phyloP scores from a whole-genome alignment of 1,284 basidiomycete species.

The Ceratobasidium sp. region DNA sequence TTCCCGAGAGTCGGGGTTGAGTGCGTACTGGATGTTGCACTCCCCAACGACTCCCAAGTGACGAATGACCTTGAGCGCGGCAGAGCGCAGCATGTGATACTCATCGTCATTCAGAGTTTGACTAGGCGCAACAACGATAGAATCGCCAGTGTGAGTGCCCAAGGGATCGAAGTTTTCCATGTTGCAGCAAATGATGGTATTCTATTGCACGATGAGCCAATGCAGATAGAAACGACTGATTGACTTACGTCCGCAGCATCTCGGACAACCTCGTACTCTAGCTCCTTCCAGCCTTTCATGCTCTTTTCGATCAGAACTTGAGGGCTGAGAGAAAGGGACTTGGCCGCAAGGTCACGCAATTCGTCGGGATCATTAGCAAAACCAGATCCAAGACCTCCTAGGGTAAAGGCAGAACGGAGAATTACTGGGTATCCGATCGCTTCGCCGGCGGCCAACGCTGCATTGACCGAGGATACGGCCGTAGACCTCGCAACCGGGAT shows the following conservation, averaged over 20 bases:
- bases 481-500: conserved; percentile 97
- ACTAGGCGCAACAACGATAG: conserved; percentile 98
- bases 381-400: conserved; percentile 97
- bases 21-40: conserved; percentile 98
- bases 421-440: conserved; percentile 98
- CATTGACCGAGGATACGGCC: conserved; percentile 94
- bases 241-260: conserved; percentile 88
- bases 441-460: conserved; percentile 88
- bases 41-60: conserved; percentile 98
- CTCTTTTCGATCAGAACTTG: conserved; percentile 97
- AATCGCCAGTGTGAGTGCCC: conserved; percentile 99
- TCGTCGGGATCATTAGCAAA: conserved; percentile 97
- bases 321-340: conserved; percentile 86
- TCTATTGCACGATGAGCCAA: conserved; percentile 55
- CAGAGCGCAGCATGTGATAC: conserved; percentile 98
- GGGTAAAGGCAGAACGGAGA: conserved; percentile 95
- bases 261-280: conserved; percentile 98
- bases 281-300: conserved; percentile 99
- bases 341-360: conserved; percentile 91
- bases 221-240: not conserved
- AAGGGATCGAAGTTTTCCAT: conserved; percentile 99
- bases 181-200: conserved; percentile 95
- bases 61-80: conserved; percentile 95
- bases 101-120: conserved; percentile 97
- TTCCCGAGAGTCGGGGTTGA: conserved; percentile 90